phyloP scores from a whole-genome alignment of 306 rosid species.

The Prunus armeniaca region DNA sequence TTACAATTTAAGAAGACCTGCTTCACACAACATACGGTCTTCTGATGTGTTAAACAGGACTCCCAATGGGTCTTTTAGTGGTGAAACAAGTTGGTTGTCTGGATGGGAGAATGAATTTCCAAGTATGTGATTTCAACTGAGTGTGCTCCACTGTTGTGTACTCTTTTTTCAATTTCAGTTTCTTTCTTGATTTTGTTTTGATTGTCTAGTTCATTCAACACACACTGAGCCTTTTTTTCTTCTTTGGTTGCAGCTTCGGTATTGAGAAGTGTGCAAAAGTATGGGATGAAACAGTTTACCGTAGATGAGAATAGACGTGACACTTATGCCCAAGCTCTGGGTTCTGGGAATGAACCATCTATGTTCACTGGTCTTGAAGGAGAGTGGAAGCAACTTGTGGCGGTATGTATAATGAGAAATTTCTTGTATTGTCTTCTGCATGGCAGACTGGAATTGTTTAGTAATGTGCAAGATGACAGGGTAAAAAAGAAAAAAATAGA shows the following conservation, averaged over 20 bases:
- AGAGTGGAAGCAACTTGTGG: conserved; percentile 67
- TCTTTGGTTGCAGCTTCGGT: conserved; percentile 70
- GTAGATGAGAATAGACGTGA: conserved; percentile 91
- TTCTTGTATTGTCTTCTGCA: background rate
- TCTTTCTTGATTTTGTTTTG: background rate
- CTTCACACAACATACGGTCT: conserved; percentile 36
- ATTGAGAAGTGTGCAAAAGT: conserved; percentile 63
- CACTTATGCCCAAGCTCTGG: conserved; percentile 44
- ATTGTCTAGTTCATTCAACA: conserved; percentile 5
- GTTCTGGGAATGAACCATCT: conserved; percentile 43
- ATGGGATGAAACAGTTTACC: conserved; percentile 68
- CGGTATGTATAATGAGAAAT: conserved; percentile 36
- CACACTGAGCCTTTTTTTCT: background rate
- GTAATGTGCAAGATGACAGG: background rate
- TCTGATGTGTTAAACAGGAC: conserved; percentile 46
- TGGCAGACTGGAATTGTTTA: conserved; percentile 5
- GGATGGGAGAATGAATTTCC: conserved; percentile 97
- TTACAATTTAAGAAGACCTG: conserved; percentile 66
- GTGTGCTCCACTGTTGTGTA: background rate
- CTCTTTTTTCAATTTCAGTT: background rate
- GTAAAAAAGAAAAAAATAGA: background rate
- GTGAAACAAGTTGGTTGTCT: conserved; percentile 58
- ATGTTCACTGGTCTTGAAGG: conserved; percentile 44
- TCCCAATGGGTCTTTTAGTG: conserved; percentile 37
- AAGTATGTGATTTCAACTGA: conserved; percentile 31